These are phyloP conservation scores for Plasmodium blacklocki DNA, from an alignment of 169 alveolate species.

Conservation along the genomic window DNA sequence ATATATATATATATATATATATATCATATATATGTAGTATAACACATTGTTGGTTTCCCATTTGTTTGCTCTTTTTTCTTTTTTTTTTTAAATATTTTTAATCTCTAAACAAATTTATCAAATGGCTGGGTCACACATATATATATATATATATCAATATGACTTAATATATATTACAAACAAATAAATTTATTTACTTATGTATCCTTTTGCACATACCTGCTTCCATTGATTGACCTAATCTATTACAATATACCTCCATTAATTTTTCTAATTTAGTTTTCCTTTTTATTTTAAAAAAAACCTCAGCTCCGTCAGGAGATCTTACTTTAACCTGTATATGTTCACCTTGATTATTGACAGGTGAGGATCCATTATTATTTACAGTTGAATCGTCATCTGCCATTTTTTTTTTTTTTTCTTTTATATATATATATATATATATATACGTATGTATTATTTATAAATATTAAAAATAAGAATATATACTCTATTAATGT, in stretches of 20 bases:
- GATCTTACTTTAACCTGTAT: constrained; percentile 88
- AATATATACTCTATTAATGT: no score
- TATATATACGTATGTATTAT: background rate
- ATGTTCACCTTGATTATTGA: constrained; percentile 79
- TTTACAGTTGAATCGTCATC: constrained; percentile 41
- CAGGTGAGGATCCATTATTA: constrained; percentile 24
- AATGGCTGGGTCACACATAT: background rate
- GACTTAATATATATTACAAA: background rate
- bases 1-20: background rate
- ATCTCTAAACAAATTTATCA: no score
- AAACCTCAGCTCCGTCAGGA: constrained; percentile 97
- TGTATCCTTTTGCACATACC: constrained; percentile 49
- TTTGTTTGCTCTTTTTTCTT: background rate
- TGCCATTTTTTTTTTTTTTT: constrained; percentile 16
- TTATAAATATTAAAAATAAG: background rate
- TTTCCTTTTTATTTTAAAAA: constrained; percentile 95
- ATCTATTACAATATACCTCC: constrained; percentile 97
- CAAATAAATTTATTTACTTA: background rate
- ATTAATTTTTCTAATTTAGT: constrained; percentile 96
- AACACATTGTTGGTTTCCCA: background rate
- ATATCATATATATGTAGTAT: background rate
- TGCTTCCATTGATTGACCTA: constrained; percentile 93
- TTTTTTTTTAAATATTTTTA: background rate
- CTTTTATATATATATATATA: no score
- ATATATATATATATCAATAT: background rate